Percentiles rank a stretch among this genome's conserved stretches.
These are phyloP conservation scores for Monosporozyma solicola DNA, from an alignment of 805 yeast genomes.

Conservation along the genomic window DNA sequence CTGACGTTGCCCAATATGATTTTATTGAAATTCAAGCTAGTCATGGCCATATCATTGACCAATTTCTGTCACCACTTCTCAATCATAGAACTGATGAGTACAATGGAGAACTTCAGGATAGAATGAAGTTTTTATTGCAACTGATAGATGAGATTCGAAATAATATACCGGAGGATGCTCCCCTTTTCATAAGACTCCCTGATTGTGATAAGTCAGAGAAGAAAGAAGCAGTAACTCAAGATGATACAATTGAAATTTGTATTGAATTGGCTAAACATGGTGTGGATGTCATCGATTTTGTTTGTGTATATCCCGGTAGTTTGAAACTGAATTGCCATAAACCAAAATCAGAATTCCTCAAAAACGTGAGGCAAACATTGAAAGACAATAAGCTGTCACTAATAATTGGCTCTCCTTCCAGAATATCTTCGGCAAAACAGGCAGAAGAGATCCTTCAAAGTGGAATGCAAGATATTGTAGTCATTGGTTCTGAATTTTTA, in stretches of 20 bases:
- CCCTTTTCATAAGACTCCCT: conserved; percentile 41
- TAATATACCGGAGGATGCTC: conserved; percentile 34
- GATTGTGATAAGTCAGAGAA: conserved; percentile 36
- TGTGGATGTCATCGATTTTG: conserved; percentile 45
- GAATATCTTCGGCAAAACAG: conserved; percentile 28
- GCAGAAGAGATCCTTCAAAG: conserved; percentile 36
- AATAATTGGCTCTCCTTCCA: conserved; percentile 42
- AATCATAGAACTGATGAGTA: conserved; percentile 54
- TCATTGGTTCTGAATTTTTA: conserved; percentile 40
- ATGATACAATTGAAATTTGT: conserved; percentile 37
- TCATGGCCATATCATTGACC: conserved; percentile 47
- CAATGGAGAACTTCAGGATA: conserved; percentile 55
- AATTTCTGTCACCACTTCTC: conserved; percentile 38
- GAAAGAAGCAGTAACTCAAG: conserved; percentile 35
- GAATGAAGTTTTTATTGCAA: conserved; percentile 34
- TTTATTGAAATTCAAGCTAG: conserved; percentile 57
- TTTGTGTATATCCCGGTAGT: conserved; percentile 36
- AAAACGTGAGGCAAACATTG: conserved; percentile 2
- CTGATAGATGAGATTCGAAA: conserved; percentile 35
- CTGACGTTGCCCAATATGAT: conserved; percentile 45
- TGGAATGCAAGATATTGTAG: conserved; percentile 39
- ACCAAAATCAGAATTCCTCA: neutral
- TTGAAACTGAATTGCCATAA: conserved; percentile 1
- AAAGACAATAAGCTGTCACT: conserved; percentile 9
- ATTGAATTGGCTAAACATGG: conserved; percentile 35